Evolutionary conservation across 139 green algal species (phyloP), one percentile per base, ranked within the genome.

Genomic region (Auxenochlorella protothecoides): DNA sequence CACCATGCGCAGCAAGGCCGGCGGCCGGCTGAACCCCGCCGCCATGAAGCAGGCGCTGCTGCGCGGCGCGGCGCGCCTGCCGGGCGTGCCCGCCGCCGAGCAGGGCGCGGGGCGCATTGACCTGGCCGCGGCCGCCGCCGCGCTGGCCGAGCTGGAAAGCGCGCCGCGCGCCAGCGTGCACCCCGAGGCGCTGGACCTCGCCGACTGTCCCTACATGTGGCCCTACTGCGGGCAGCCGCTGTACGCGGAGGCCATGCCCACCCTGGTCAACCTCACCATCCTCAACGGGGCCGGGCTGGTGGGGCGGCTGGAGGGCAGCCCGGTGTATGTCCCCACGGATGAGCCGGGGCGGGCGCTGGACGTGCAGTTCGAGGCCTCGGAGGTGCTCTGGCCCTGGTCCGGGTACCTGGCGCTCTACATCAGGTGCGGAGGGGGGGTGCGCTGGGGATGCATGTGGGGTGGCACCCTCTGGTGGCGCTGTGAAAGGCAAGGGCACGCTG

Each of bases 31-130:
- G n/a, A 99, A 99, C 86, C 95, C 95, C 0, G 95, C 90, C 2
- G 89, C 79, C 72, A 98, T 99, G 93, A 99, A 99, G 85, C 95
- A 99, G 81, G 92, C 90, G 14, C 84, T 99, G 68, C 84, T 99
- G 66, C 92, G 99, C 75, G 92, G 95, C 51, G 93, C 93, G 3
- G 67, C 73, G 16, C 70, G 74, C 56, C 83, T 98, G 63, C 68
- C 76, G 2, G 76, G 80, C 6, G 81, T 90, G 9, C 89, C 89
- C 80, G 89, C 96, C 63, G 96, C 91, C 65, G 93, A 97, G 77
- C 85, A 93, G 72, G 78, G 27, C 27, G 27, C 27, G 27, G 27
- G 27, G 27, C 27, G 27, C 27, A 44, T 44, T 1, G 27, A 44
- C 27, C 27, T 44, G 27, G 27, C 27, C 27, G 27, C 27, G 27